These are phyloP conservation scores for Canariomyces notabilis DNA, from an alignment of 2,329 filamentous ascomycete genomes.

Conservation along the genomic window DNA sequence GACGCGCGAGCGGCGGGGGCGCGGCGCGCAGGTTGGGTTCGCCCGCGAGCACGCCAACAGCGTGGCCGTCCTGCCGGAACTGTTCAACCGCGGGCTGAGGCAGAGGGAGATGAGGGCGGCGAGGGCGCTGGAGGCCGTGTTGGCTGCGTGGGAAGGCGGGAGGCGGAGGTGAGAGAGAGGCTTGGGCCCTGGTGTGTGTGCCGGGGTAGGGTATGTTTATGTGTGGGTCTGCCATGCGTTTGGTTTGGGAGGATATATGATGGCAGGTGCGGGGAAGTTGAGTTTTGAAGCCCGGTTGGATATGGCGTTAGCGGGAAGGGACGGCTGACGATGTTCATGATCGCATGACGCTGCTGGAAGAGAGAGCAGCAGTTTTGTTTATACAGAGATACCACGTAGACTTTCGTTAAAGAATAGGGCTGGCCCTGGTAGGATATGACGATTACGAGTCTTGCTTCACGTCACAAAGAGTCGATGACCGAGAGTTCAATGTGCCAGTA, in stretches of 20 bases:
- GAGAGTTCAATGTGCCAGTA: too few species aligned
- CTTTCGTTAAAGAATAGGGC: conserved; percentile 19
- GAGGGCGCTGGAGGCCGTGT: conserved; percentile 45
- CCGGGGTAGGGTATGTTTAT: too few species aligned
- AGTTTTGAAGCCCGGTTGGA: not conserved
- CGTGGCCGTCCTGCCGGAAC: conserved; percentile 53
- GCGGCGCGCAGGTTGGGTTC: conserved; percentile 64
- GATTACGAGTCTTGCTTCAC: too few species aligned
- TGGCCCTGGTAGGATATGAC: too few species aligned
- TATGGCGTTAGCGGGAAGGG: not conserved
- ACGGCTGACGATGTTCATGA: not conserved
- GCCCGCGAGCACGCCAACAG: conserved; percentile 74
- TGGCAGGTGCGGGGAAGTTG: too few species aligned
- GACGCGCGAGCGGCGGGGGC: conserved; percentile 63
- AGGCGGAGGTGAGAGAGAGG: conserved; percentile 33
- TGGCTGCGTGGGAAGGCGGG: conserved; percentile 48
- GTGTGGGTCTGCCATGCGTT: too few species aligned
- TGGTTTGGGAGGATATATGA: not conserved
- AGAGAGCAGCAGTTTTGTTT: too few species aligned
- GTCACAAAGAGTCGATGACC: too few species aligned
- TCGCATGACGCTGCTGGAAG: not conserved
- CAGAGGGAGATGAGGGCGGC: conserved; percentile 54
- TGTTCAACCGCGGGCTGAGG: conserved; percentile 59
- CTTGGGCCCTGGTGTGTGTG: not conserved
- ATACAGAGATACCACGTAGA: conserved; percentile 23